Evolutionary conservation across 345 rosid species (phyloP).

Genomic region (Alliaria petiolata): DNA sequence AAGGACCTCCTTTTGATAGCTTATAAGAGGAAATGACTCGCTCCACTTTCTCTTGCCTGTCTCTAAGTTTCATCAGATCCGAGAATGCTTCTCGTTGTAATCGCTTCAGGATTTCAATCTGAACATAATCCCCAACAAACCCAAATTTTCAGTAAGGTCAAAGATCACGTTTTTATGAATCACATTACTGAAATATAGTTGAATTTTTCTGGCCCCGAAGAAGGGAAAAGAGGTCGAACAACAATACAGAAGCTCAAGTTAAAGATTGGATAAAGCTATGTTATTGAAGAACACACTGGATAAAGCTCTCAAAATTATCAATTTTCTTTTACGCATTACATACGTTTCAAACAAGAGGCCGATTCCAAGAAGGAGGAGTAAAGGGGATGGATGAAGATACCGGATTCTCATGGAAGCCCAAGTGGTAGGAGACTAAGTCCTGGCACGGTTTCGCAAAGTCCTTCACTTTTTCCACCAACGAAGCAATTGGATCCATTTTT

Average conservation of each 20-base stretch:
- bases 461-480: conserved; percentile 47
- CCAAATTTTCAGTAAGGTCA: neutral
- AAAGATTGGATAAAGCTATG: too few relatives aligned
- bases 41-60: conserved; percentile 86
- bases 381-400: conserved; percentile 28
- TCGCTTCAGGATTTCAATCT: conserved; percentile 95
- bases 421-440: conserved; percentile 40
- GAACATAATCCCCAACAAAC: conserved; percentile 19
- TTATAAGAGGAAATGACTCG: conserved; percentile 50
- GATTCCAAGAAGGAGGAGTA: neutral
- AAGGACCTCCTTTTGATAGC: conserved; percentile 51
- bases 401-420: conserved; percentile 49
- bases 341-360: neutral
- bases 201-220: neutral
- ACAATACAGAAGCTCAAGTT: neutral
- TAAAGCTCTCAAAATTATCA: too few relatives aligned
- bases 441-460: conserved; percentile 48
- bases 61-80: conserved; percentile 80
- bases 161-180: neutral
- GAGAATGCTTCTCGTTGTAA: conserved; percentile 87
- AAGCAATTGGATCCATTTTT: conserved; percentile 55
- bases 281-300: too few relatives aligned
- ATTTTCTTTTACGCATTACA: neutral
- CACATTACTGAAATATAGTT: neutral
- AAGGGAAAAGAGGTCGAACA: neutral